Base-by-base conservation (phyloP, 495 filamentous ascomycete species). In the Tuber calosporum region DNA sequence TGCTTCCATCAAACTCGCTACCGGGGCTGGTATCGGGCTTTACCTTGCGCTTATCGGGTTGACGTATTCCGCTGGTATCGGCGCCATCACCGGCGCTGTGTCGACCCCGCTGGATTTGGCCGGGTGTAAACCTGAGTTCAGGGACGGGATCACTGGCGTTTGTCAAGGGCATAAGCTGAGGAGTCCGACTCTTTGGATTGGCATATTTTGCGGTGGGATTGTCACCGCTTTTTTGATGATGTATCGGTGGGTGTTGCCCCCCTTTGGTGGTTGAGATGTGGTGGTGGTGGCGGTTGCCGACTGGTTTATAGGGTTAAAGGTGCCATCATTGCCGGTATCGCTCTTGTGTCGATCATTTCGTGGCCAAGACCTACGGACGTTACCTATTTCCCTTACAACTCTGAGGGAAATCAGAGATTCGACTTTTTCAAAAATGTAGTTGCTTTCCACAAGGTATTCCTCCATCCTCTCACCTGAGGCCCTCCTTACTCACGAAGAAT, bases 371-470 rank as follows among this genome's bases (percentile, higher is more conserved):
- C 84, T 7, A 93, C 91, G 3, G 79, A 86, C 0, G 89, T 94
- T 66, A 93, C 92, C 5, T 91, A 89, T 77, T 94, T 94, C 82
- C 91, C 92, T 0, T 85, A 93, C 74, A 92, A 87, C 0, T 80
- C 82, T 0, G 80, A 89, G 11, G 92, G 92, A 39, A 84, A 91
- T 71, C 84, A 82, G 80, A 84, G 80, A 69, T 94, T 94, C 83
- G 86, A 93, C 72, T 95, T 93, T 84, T 94, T 94, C 86, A 91
- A 90, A 80, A 85, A 93, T 79, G 90, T 94, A 0, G 92, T 92
- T 40, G 87, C 87, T 38, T 94, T 94, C 84, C 91, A 92, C 80
- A 86, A 70, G 19, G 76, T 78, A 77, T 43, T 58, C n/a, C 42
- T 26, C 15, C 19, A 53, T 37, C 15, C 53, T 15, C 53, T 0